Base-by-base conservation (phyloP, 1,139 yeast genomes). In the Saccharomyces hybrid region DNA sequence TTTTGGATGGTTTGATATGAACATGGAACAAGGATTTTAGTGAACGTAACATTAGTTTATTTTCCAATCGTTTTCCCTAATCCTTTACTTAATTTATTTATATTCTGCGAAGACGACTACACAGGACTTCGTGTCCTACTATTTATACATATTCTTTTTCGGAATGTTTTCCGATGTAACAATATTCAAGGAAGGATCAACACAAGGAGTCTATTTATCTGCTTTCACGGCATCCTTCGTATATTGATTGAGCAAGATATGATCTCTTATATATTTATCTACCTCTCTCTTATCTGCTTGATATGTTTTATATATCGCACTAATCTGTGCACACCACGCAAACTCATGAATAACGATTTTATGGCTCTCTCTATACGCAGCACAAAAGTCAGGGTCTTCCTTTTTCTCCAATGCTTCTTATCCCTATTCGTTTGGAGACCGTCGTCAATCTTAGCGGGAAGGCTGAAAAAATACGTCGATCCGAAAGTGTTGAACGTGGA, bases 1-100 rank as follows among this genome's bases (percentile, higher is more conserved):
- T 67, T 75, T 91, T 52, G 97, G 97, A 14, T 91, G 97, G 97
- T 86, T 90, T 75, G 97, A 90, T 67, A 83, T 77, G 64, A 79
- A 80, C 59, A 78, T 79, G 82, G 80, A 79, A 4, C 83, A 83
- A 0, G 82, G 78, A 57, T 80, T 80, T 61, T 80, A 60, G 65
- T 27, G 54, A 20, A 3, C 23, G 23, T 20, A 20, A 20, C 23
- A 3, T 20, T 20, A 3, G 23, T 20, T 20, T 20, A 20, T 20
- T 20, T 20, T 3, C 23, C 23, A 3, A 20, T 20, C 4, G 23
- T 20, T 20, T 34, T 34, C 13, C 13, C 13, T 28, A 5, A 3
- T 9, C 9, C 11, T 28, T 11, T 28, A 28, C 31, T 28, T 20
- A 28, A 9, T 28, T 4, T 11, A 30, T 13, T 30, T 2, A 30